Percentiles rank a stretch among this genome's conserved stretches.
phyloP scores from a whole-genome alignment of 208 protist species.

The Crithidia mellificae region DNA sequence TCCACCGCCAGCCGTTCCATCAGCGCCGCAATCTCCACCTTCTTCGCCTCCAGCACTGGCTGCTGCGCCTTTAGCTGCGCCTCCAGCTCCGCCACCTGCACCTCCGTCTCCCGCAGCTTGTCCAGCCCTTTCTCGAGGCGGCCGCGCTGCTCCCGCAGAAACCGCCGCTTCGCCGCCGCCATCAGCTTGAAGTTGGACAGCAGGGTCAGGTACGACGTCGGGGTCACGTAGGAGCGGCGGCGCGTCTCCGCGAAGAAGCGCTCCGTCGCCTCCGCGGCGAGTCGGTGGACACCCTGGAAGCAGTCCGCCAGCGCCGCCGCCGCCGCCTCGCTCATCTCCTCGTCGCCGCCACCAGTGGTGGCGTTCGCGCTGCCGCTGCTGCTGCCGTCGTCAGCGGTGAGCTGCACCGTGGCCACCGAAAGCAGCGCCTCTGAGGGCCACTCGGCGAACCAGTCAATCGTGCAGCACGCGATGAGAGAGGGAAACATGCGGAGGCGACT shows the following conservation, averaged over 20 bases:
- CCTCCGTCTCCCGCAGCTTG: conserved; percentile 93
- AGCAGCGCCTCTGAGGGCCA: conserved; percentile 96
- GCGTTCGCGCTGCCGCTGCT: too few relatives aligned
- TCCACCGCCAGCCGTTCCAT: conserved; percentile 94
- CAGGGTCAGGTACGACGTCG: conserved; percentile 97
- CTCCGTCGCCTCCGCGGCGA: conserved; percentile 83
- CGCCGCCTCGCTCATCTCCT: conserved; percentile 17
- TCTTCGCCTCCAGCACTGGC: conserved; percentile 94
- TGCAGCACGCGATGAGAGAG: conserved; percentile 97
- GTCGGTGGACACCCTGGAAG: conserved; percentile 93
- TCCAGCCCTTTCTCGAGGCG: conserved; percentile 95
- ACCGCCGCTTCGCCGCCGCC: conserved; percentile 79
- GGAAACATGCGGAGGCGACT: conserved; percentile 97
- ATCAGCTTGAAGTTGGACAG: conserved; percentile 91
- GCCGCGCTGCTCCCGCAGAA: conserved; percentile 77
- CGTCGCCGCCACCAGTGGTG: background rate
- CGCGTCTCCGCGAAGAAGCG: conserved; percentile 91
- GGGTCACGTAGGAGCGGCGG: conserved; percentile 98
- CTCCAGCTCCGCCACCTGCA: conserved; percentile 94
- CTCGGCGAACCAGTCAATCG: conserved; percentile 98
- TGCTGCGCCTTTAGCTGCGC: conserved; percentile 94
- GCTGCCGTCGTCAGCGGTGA: conserved; percentile 34
- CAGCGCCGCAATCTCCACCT: conserved; percentile 90
- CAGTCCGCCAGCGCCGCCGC: conserved; percentile 67
- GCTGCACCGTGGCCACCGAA: conserved; percentile 90